Evolutionary conservation across 2,329 filamentous ascomycete genomes (phyloP), one percentile per base, ranked within the genome.

Genomic region (Pyricularia sp.): DNA sequence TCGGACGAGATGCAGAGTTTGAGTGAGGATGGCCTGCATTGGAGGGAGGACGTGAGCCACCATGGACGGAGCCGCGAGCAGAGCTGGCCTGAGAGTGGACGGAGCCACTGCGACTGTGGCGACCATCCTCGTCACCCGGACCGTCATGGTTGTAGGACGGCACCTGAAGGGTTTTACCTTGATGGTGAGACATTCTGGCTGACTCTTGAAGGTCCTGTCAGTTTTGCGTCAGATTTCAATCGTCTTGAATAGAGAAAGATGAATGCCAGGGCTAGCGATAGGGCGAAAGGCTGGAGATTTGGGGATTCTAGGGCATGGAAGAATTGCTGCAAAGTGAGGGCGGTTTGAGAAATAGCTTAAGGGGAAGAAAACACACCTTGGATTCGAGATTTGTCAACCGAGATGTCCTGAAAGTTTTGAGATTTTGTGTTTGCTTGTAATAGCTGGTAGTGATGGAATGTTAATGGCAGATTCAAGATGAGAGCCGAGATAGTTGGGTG

Each of bases 101-200:
- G 1, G 62, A 64, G 9, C 49, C 30, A 31, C 62, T 26, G 49
- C 62, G 62, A 13, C 53, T 57, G 30, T 30, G 33, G 22, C 53
- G n/a, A 24, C 31, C 16, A n/a, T 59, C 26, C 16, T 64, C 63
- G 24, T 64, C 63, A 10, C 63, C 33, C 30, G 64, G 33, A 10
- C 64, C 64, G 22, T 65, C 64, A 49, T 57, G 35, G 40, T 62
- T 65, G 44, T 57, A 62, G n/a, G 28, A 33, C 16, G 64, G 64
- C 8, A 65, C 60, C 60, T 57, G 40, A 16, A 62, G 64, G n/a
- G 22, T 16, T 9, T 40, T 65, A n/a, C 55, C 55, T 19, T 59
- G 28, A 10, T 30, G 19, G 10, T 59, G 55, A 13, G 55, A 30
- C 55, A 59, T 59, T 19, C 19, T 31, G 55, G 28, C 55, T 59